These are phyloP conservation scores for Nakazawaea ambrosiae DNA, from an alignment of 805 yeast species.

Conservation along the genomic window DNA sequence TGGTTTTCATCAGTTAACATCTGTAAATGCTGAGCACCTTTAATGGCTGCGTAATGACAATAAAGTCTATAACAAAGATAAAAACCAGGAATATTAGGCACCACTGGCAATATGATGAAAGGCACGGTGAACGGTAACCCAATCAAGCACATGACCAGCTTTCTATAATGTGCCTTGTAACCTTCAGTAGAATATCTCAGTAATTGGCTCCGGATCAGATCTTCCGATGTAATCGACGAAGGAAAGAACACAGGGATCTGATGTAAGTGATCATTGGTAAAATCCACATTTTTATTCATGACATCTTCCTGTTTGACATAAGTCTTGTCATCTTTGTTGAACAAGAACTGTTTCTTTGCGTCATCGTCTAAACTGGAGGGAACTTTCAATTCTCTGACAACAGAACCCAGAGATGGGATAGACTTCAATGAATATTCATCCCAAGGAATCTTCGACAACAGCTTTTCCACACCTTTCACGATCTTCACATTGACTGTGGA, in stretches of 20 bases:
- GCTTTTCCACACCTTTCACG: slow-evolving; percentile 42
- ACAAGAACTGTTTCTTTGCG: slow-evolving; percentile 7
- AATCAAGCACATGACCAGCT: slow-evolving; percentile 43
- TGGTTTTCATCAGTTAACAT: slow-evolving; percentile 38
- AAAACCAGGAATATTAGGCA: slow-evolving; percentile 91
- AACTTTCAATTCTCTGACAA: slow-evolving; percentile 42
- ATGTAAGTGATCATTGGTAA: slow-evolving; percentile 21
- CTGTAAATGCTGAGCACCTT: slow-evolving; percentile 65
- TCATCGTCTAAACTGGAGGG: slow-evolving; percentile 10
- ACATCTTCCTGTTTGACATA: slow-evolving; percentile 5
- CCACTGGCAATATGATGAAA: slow-evolving; percentile 69
- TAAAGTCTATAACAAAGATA: slow-evolving; percentile 75
- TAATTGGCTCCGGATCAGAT: slow-evolving; percentile 31
- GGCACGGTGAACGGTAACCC: slow-evolving; percentile 78
- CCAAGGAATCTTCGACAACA: slow-evolving; percentile 67
- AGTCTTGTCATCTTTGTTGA: not conserved
- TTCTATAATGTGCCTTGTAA: slow-evolving; percentile 45
- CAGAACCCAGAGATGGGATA: slow-evolving; percentile 61
- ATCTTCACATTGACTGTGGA: slow-evolving; percentile 50
- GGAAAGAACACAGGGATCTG: slow-evolving; percentile 49
- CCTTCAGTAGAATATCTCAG: slow-evolving; percentile 35
- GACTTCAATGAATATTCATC: slow-evolving; percentile 70
- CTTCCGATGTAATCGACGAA: slow-evolving; percentile 22
- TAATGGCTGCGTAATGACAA: slow-evolving; percentile 73
- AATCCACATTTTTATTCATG: not conserved